These are phyloP conservation scores for Clarireedia paspali DNA, from an alignment of 2,329 filamentous ascomycete genomes.

Conservation along the genomic window DNA sequence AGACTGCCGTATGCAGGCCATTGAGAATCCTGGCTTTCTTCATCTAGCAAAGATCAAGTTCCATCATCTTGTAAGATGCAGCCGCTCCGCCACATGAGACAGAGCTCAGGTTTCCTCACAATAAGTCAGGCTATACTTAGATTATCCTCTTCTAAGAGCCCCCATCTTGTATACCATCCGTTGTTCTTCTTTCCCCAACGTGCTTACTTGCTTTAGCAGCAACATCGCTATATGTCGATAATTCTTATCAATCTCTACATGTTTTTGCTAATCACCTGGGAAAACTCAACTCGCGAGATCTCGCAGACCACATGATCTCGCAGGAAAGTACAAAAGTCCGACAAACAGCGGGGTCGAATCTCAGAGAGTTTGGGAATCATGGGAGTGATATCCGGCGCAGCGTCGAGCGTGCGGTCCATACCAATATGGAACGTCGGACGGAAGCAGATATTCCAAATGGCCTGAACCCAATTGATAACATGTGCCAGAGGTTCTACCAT, in stretches of 20 bases:
- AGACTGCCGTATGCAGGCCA: not conserved
- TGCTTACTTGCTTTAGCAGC: not conserved
- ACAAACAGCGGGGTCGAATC: not conserved
- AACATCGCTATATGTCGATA: not conserved
- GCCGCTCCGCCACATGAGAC: not conserved
- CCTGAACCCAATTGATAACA: constrained; percentile 2
- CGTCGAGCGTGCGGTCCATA: not conserved
- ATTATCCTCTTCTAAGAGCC: not conserved
- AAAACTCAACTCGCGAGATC: not conserved
- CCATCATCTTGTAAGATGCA: not conserved
- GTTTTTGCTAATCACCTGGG: not conserved
- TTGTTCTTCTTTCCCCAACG: not conserved
- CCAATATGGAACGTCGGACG: constrained; percentile 2
- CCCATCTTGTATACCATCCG: not conserved
- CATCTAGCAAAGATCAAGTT: not conserved
- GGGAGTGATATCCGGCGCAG: not conserved
- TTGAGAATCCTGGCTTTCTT: too few species aligned
- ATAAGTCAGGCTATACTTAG: not conserved
- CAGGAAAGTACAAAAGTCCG: not conserved
- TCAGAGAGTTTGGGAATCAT: not conserved
- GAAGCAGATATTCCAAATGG: constrained; percentile 2
- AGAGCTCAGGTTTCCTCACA: not conserved
- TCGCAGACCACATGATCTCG: not conserved
- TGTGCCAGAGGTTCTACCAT: constrained; percentile 9
- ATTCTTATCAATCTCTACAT: not conserved